Evolutionary conservation across 2,329 filamentous ascomycete genomes (phyloP), one percentile per base, ranked within the genome.

Genomic region (Clathrospora elynae): DNA sequence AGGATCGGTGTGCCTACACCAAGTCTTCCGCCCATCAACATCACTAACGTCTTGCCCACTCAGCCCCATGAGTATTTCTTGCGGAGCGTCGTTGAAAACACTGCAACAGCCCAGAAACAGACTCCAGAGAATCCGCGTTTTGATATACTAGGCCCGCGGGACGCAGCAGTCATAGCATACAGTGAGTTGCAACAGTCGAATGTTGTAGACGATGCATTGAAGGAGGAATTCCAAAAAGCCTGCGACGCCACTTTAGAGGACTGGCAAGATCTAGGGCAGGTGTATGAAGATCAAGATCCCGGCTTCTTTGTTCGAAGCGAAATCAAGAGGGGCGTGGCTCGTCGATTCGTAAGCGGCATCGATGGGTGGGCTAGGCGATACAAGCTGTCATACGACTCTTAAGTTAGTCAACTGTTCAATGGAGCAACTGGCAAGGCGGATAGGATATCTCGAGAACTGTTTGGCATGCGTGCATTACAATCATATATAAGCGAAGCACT

Each of bases 281-380:
- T 71, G 20, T 46, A 53, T 42, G 29, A 60, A 11, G 59, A 70
- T 43, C 57, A 57, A 53, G 46, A 71, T 35, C 36, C 51, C 32
- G 38, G 49, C 14, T 70, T 70, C 42, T 66, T 67, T 35, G 51
- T 64, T 35, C 39, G 58, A 22, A 49, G 49, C 31, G 64, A 59
- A 3, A 47, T 71, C 23, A 67, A 62, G 42, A 49, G 40, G 17
- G 61, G 65, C 16, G 36, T 59, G 53, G 62, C 64, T 11, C 40
- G 53, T 12, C 56, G 59, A 19, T 61, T 68, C 43, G 54, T 68
- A 13, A 41, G 45, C 34, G 63, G 70, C 41, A 70, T 71, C 33
- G 26, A 42, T 4, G 2, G 1, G 6, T 53, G 37, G 50, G 46
- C 34, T 20, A 33, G 46, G 39, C 32, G 11, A 34, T 40, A 48